A percentile compares a stretch with the other conserved stretches of the same genome.
Conservation (phyloP, 2,329 filamentous ascomycete species). For the Helotiales sp. region DNA sequence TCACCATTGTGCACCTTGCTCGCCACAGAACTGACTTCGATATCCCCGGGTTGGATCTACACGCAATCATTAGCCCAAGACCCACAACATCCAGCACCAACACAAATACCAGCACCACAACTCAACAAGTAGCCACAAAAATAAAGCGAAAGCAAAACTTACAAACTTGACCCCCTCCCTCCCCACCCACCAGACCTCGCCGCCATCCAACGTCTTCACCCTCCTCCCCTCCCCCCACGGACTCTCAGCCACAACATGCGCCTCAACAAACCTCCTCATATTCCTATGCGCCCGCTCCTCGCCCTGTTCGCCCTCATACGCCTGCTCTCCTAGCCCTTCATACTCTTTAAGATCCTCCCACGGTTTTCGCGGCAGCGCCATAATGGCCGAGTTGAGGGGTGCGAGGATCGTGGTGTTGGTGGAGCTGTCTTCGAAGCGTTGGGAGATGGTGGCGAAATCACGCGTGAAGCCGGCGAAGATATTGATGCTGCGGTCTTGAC, state of each 20-base stretch:
- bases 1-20: conserved; percentile 86
- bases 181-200: conserved; percentile 81
- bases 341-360: conserved; percentile 84
- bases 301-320: conserved; percentile 77
- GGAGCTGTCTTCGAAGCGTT: conserved; percentile 68
- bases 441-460: conserved; percentile 71
- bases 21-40: conserved; percentile 77
- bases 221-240: conserved; percentile 76
- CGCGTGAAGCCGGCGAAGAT: conserved; percentile 84
- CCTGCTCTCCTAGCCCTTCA: conserved; percentile 64
- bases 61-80: conserved; percentile 14
- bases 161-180: conserved; percentile 71
- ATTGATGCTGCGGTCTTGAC: conserved; percentile 77
- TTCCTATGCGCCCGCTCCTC: conserved; percentile 79
- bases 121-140: neutral
- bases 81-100: neutral
- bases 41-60: conserved; percentile 77
- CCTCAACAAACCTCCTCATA: conserved; percentile 79
- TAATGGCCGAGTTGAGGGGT: conserved; percentile 82
- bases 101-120: neutral
- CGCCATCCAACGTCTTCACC: conserved; percentile 68
- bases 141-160: conserved; percentile 42
- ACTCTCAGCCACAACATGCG: conserved; percentile 75
- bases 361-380: conserved; percentile 79
- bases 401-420: conserved; percentile 85